Conservation (phyloP, 495 filamentous ascomycete genomes). For the Penicillium mononematosum region DNA sequence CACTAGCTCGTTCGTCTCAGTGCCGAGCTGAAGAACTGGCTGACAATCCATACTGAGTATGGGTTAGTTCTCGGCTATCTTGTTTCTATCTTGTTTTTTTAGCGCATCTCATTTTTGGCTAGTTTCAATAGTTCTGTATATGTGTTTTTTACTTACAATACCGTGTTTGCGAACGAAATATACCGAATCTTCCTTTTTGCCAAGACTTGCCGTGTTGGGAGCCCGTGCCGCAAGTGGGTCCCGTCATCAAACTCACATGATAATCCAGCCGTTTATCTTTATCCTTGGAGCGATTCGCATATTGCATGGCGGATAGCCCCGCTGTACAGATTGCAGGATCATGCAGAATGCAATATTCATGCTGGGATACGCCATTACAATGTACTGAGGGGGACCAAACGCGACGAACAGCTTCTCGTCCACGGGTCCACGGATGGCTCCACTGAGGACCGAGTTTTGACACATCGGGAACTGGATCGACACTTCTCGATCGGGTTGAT, state of each 20-base stretch:
- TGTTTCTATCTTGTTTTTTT: conserved; percentile 1
- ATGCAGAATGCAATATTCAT: neutral
- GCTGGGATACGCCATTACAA: neutral
- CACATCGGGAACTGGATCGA: conserved; percentile 12
- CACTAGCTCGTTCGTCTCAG: conserved; percentile 24
- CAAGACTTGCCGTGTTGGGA: neutral
- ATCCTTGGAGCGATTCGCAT: neutral
- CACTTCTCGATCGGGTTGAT: conserved; percentile 12
- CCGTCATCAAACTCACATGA: conserved; percentile 1
- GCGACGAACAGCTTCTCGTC: neutral
- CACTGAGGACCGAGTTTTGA: conserved; percentile 2
- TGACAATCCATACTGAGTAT: neutral
- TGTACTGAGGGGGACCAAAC: neutral
- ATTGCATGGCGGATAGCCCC: neutral
- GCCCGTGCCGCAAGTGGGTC: conserved; percentile 7
- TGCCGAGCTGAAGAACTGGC: conserved; percentile 11
- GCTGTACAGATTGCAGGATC: neutral
- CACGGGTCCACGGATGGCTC: neutral
- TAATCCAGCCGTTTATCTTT: neutral
- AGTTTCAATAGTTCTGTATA: conserved; percentile 6
- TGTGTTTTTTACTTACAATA: conserved; percentile 17
- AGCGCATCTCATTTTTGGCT: conserved; percentile 3
- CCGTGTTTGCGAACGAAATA: neutral
- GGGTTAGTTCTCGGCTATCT: neutral
- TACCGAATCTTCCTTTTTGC: neutral